A percentile compares a stretch with the other conserved stretches of the same genome.
Evolutionary conservation across 2,329 filamentous ascomycete species (phyloP).

Genomic region (Westerdykella ornata): DNA sequence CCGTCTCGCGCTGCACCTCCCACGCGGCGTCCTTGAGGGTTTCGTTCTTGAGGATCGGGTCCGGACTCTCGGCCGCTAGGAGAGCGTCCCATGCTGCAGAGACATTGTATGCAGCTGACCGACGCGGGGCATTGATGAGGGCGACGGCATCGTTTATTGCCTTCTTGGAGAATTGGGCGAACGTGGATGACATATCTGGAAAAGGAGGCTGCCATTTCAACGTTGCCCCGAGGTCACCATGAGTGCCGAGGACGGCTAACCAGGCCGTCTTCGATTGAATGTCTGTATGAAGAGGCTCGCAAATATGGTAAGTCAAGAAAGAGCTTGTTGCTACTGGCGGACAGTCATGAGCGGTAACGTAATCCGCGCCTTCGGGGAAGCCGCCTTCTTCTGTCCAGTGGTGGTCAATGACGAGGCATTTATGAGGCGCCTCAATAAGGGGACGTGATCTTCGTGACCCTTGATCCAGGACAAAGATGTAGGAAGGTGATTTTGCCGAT

Average conservation of each 20-base stretch:
- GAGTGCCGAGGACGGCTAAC: slow-evolving; percentile 59
- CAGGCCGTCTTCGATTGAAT: slow-evolving; percentile 50
- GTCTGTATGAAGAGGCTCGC: slow-evolving; percentile 49
- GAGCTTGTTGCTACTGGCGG: slow-evolving; percentile 61
- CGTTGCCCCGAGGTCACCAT: slow-evolving; percentile 59
- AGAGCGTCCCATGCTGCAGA: slow-evolving; percentile 56
- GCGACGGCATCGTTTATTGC: slow-evolving; percentile 57
- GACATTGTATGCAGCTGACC: slow-evolving; percentile 57
- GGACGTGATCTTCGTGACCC: slow-evolving; percentile 53
- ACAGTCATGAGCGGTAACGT: slow-evolving; percentile 57
- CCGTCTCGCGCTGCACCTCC: slow-evolving; percentile 57
- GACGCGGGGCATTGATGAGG: slow-evolving; percentile 58
- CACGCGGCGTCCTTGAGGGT: slow-evolving; percentile 49
- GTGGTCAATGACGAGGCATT: slow-evolving; percentile 58
- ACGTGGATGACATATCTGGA: slow-evolving; percentile 56
- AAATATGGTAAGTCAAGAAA: slow-evolving; percentile 59
- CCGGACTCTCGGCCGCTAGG: slow-evolving; percentile 45
- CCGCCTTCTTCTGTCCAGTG: slow-evolving; percentile 52
- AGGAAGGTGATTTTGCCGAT: slow-evolving; percentile 46
- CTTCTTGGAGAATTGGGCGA: slow-evolving; percentile 58
- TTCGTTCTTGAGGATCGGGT: slow-evolving; percentile 45
- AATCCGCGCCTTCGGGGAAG: slow-evolving; percentile 50
- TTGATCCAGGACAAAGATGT: slow-evolving; percentile 60
- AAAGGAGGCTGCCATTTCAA: slow-evolving; percentile 62
- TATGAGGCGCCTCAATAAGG: slow-evolving; percentile 47